Evolutionary conservation across 2,329 filamentous ascomycete genomes (phyloP).

Genomic region (Fusarium sterilihyphosum): DNA sequence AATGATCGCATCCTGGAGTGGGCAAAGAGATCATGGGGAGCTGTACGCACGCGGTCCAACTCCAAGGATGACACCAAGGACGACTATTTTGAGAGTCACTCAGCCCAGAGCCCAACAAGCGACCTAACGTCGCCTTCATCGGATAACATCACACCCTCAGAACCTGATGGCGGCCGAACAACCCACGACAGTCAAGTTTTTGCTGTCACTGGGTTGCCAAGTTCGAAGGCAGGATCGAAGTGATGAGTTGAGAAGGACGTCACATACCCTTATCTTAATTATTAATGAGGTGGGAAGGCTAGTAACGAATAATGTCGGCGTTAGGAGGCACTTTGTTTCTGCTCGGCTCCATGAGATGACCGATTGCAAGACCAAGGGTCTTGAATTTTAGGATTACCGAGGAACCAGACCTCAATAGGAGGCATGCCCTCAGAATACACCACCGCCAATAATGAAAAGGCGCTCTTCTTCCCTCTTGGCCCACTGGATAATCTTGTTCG

Average conservation of each 20-base stretch:
- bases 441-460: conserved; percentile 97
- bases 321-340: conserved; percentile 32
- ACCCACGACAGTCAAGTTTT: conserved; percentile 16
- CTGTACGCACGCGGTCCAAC: conserved; percentile 40
- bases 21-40: conserved; percentile 47
- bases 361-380: conserved; percentile 19
- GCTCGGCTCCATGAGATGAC: conserved; percentile 27
- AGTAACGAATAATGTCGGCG: conserved; percentile 41
- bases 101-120: conserved; percentile 29
- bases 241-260: conserved; percentile 8
- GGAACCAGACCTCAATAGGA: conserved; percentile 32
- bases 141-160: conserved; percentile 26
- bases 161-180: conserved; percentile 18
- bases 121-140: conserved; percentile 28
- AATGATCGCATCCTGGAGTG: conserved; percentile 49
- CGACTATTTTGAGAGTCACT: conserved; percentile 33
- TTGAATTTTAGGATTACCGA: conserved; percentile 35
- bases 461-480: conserved; percentile 90
- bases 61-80: conserved; percentile 37
- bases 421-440: conserved; percentile 69
- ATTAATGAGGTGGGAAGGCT: conserved; percentile 23
- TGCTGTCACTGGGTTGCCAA: conserved; percentile 25
- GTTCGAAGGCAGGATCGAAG: conserved; percentile 19
- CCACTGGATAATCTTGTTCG: conserved; percentile 92
- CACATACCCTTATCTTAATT: conserved; percentile 8